Evolutionary conservation across 345 rosid species (phyloP).

Genomic region (Angophora floribunda): DNA sequence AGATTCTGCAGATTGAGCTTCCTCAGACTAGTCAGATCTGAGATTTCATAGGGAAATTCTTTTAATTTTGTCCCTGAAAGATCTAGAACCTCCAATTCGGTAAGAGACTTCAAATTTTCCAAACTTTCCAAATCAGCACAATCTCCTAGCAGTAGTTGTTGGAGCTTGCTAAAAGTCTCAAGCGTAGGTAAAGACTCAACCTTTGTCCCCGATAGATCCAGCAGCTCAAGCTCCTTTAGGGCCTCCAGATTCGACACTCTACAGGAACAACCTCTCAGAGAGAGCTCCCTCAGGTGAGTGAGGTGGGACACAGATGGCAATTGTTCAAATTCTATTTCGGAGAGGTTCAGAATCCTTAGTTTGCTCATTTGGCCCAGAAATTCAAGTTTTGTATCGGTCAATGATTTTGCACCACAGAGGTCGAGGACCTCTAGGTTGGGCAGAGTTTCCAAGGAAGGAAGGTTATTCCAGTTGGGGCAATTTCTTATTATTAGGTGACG

Average conservation of each 20-base stretch:
- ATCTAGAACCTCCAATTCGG: neutral
- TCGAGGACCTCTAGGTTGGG: neutral
- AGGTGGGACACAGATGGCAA: neutral
- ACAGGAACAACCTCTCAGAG: neutral
- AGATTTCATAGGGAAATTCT: neutral
- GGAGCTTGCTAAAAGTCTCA: neutral
- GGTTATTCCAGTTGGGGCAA: neutral
- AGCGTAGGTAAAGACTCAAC: neutral
- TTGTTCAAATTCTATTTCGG: neutral
- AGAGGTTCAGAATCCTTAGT: slow-evolving; percentile 4
- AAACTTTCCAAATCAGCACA: neutral
- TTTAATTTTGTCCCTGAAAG: neutral
- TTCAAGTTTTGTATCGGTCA: neutral
- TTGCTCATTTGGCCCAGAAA: neutral
- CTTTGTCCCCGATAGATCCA: neutral
- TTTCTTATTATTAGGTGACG: neutral
- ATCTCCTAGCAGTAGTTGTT: neutral
- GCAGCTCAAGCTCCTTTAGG: neutral
- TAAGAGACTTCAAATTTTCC: neutral
- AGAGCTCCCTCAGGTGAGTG: neutral
- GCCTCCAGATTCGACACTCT: neutral
- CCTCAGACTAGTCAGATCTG: neutral
- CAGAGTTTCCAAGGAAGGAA: neutral
- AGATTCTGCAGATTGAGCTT: neutral
- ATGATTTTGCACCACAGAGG: neutral